A percentile compares a stretch with the other conserved stretches of the same genome.
Evolutionary conservation across 371 early-diverging fungal genomes (phyloP).

Genomic region (Coemansia sp.): DNA sequence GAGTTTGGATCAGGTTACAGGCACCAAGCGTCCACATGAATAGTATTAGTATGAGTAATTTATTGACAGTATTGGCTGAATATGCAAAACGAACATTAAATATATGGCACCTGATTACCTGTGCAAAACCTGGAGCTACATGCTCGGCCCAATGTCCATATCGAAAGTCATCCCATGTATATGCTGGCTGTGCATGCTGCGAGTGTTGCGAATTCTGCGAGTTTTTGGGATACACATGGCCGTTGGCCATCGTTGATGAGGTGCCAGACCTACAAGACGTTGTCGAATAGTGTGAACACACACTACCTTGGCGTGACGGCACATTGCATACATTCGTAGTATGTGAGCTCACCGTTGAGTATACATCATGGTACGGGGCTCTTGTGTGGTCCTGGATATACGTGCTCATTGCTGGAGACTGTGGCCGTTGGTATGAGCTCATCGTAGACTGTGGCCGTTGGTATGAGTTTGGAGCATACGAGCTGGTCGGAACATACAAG

Average conservation of each 20-base stretch:
- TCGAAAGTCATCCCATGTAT: constrained; percentile 23
- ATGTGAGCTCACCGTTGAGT: too few species aligned
- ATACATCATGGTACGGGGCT: too few species aligned
- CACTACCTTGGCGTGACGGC: constrained; percentile 20
- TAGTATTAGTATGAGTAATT: not conserved
- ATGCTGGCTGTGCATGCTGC: constrained; percentile 4
- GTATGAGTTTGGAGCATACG: too few species aligned
- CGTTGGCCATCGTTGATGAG: constrained; percentile 4
- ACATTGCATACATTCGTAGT: not conserved
- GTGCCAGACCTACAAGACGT: not conserved
- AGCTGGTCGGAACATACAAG: too few species aligned
- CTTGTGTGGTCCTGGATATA: not conserved
- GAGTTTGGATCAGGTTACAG: not conserved
- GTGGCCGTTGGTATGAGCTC: constrained; percentile 1
- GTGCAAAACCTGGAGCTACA: not conserved
- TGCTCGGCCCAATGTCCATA: not conserved
- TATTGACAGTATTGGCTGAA: not conserved
- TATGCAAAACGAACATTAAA: not conserved
- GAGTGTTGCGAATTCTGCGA: not conserved
- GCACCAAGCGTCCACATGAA: constrained; percentile 39
- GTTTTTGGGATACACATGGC: not conserved
- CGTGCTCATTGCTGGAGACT: constrained; percentile 1
- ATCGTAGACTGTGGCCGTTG: too few species aligned
- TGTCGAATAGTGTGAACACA: constrained; percentile 12
- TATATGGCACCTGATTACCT: not conserved